Evolutionary conservation across 768 basidiomycete genomes (phyloP).

Genomic region (Pleurotus salmoneostramineus): DNA sequence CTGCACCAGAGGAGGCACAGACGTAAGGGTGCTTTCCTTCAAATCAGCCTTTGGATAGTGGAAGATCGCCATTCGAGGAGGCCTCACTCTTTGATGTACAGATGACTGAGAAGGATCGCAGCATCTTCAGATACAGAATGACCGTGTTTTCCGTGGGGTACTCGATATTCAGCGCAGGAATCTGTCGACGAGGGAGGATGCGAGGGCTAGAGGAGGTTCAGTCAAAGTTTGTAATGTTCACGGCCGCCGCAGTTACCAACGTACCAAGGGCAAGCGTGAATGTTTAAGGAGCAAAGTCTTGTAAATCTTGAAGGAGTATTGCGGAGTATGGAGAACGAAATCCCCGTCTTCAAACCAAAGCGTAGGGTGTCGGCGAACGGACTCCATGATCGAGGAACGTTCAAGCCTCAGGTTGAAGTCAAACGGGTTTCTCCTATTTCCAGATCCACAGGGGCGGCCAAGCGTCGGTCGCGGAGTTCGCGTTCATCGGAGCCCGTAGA

Average conservation of each 20-base stretch:
- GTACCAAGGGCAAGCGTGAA: constrained; percentile 25
- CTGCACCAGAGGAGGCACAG: constrained; percentile 38
- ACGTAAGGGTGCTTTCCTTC: constrained; percentile 39
- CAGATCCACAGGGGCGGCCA: too few species aligned
- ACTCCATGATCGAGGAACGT: not conserved
- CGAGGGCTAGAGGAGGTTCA: too few species aligned
- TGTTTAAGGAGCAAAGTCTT: constrained; percentile 46
- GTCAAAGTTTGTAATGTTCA: too few species aligned
- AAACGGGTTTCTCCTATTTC: too few species aligned
- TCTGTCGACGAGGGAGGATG: too few species aligned
- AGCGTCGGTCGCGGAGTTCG: too few species aligned
- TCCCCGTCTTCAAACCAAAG: constrained; percentile 72
- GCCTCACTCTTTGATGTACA: constrained; percentile 63
- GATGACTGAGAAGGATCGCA: constrained; percentile 51
- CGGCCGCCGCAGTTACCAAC: not conserved
- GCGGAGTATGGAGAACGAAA: constrained; percentile 41
- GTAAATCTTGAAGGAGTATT: constrained; percentile 55
- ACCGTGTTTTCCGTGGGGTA: too few species aligned
- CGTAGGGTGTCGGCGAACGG: constrained; percentile 32
- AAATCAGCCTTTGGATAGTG: not conserved
- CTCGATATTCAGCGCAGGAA: too few species aligned
- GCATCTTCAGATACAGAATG: constrained; percentile 36
- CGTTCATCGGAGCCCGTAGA: too few species aligned
- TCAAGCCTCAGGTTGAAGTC: not conserved
- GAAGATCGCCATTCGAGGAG: not conserved